Conservation (phyloP, 2,329 filamentous ascomycete genomes). For the Colletotrichum sp. region DNA sequence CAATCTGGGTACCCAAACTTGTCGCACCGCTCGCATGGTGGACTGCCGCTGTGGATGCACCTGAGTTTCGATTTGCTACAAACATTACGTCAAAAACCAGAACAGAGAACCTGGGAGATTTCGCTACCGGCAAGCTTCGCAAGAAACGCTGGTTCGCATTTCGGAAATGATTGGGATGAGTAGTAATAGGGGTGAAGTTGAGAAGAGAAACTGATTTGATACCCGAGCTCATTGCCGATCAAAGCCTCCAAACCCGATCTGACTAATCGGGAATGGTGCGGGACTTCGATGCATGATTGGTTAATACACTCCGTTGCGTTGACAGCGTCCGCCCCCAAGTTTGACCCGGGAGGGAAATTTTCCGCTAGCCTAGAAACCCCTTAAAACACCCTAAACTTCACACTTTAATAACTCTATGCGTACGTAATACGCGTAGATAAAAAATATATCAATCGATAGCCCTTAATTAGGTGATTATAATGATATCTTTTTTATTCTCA, state of each 20-base stretch:
- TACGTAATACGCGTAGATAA: too few species aligned
- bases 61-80: not conserved
- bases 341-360: too few species aligned
- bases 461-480: too few species aligned
- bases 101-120: rapidly evolving
- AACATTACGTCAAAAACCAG: not conserved
- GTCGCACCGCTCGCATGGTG: not conserved
- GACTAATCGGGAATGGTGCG: not conserved
- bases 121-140: not conserved
- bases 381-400: too few species aligned
- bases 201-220: not conserved
- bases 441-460: too few species aligned
- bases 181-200: not conserved
- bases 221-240: not conserved
- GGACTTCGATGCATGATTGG: not conserved
- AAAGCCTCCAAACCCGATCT: not conserved
- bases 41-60: not conserved
- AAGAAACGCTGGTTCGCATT: not conserved
- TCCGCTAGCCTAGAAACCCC: too few species aligned
- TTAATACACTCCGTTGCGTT: too few species aligned
- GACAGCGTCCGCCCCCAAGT: too few species aligned
- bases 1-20: not conserved
- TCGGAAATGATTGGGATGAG: not conserved
- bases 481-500: too few species aligned
- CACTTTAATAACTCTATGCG: too few species aligned